Evolutionary conservation across 2,329 filamentous ascomycete species (phyloP).

Genomic region (Beauveria sp.): DNA sequence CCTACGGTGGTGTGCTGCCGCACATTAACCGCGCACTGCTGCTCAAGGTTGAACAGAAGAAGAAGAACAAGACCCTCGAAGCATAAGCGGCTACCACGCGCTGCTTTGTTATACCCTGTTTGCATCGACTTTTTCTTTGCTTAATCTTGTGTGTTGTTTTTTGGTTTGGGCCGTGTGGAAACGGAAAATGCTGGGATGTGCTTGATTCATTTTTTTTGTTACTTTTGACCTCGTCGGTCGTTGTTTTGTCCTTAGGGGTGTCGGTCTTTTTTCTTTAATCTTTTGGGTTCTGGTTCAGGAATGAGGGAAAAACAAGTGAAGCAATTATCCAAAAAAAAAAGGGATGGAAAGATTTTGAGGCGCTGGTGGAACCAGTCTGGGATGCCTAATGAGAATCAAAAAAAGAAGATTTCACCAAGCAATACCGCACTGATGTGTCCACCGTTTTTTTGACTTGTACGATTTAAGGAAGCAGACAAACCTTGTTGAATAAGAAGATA

Average conservation of each 20-base stretch:
- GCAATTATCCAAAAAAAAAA: background rate
- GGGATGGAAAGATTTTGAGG: background rate
- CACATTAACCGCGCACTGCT: constrained; percentile 97
- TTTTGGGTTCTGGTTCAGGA: background rate
- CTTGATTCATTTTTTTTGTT: background rate
- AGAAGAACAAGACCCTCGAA: constrained; percentile 60
- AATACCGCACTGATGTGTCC: background rate
- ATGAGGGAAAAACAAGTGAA: background rate
- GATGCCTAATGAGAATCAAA: background rate
- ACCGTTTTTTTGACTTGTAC: background rate
- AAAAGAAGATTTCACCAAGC: background rate
- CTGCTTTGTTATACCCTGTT: constrained; percentile 2
- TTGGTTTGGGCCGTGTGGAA: constrained; percentile 6
- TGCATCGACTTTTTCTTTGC: constrained; percentile 8
- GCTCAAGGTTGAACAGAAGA: constrained; percentile 96
- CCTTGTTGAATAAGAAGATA: too few relatives aligned
- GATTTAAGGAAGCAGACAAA: background rate
- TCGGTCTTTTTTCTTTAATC: background rate
- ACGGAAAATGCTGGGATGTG: constrained; percentile 11
- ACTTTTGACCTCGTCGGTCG: background rate
- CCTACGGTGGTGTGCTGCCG: constrained; percentile 94
- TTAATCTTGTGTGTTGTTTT: constrained; percentile 4
- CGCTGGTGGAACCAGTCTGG: constrained; percentile 1
- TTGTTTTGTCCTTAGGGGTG: background rate
- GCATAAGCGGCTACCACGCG: constrained; percentile 23